Percentiles rank a stretch among this genome's conserved stretches.
These are phyloP conservation scores for Fusarium udum DNA, from an alignment of 2,329 filamentous ascomycete species.

Conservation along the genomic window DNA sequence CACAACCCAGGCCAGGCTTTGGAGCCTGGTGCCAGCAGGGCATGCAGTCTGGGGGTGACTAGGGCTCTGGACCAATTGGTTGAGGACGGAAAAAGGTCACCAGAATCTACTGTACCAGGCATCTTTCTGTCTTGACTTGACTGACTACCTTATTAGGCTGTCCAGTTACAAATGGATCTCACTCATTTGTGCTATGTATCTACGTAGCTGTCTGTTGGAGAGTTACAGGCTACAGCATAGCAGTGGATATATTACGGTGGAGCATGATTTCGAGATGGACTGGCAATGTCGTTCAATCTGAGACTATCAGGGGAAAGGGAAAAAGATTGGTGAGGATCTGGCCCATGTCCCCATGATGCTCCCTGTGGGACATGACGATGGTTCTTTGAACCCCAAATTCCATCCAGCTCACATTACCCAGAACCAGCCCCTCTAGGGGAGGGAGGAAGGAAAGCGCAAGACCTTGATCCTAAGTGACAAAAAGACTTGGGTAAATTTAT, in stretches of 20 bases:
- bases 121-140: not conserved
- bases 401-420: constrained; percentile 8
- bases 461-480: too few species aligned
- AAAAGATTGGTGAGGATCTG: constrained; percentile 26
- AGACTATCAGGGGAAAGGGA: constrained; percentile 10
- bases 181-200: not conserved
- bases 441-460: too few species aligned
- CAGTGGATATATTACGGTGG: constrained; percentile 17
- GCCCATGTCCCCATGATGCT: constrained; percentile 29
- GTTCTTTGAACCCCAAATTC: constrained; percentile 16
- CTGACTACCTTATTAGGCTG: not conserved
- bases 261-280: constrained; percentile 18
- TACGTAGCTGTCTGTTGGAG: not conserved
- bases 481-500: too few species aligned
- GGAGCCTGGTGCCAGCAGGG: constrained; percentile 3
- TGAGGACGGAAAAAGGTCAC: not conserved
- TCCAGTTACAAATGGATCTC: not conserved
- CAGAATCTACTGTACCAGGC: not conserved
- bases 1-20: not conserved
- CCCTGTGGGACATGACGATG: constrained; percentile 19
- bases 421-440: not conserved
- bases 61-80: constrained; percentile 10
- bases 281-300: not conserved
- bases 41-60: constrained; percentile 4
- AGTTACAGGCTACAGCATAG: constrained; percentile 9